These are phyloP conservation scores for Acephala macrosclerotiorum DNA, from an alignment of 2,329 filamentous ascomycete species.

Conservation along the genomic window DNA sequence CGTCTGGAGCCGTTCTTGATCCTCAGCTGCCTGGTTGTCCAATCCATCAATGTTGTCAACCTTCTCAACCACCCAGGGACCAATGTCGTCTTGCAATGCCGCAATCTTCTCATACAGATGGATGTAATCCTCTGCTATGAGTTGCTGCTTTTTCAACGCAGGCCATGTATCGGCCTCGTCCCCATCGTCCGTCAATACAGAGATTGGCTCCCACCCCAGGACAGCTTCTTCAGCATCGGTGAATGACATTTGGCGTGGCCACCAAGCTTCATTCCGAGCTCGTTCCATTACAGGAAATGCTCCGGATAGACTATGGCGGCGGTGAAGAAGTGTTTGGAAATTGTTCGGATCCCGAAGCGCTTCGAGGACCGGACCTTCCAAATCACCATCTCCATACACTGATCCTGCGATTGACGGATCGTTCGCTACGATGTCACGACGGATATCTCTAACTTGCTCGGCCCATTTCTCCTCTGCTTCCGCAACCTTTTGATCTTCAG, in stretches of 20 bases:
- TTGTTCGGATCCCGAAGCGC: conserved; percentile 54
- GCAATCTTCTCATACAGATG: conserved; percentile 61
- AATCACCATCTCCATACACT: conserved; percentile 63
- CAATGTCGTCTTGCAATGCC: conserved; percentile 58
- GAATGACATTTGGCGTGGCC: conserved; percentile 78
- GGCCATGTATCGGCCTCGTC: conserved; percentile 41
- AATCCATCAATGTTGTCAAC: conserved; percentile 64
- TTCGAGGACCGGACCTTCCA: conserved; percentile 60
- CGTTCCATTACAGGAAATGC: conserved; percentile 43
- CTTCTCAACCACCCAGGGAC: conserved; percentile 67
- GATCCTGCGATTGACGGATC: conserved; percentile 66
- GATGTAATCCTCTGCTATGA: conserved; percentile 61
- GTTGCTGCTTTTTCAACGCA: conserved; percentile 45
- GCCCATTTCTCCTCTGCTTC: conserved; percentile 41
- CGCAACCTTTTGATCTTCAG: conserved; percentile 30
- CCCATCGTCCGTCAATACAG: conserved; percentile 50
- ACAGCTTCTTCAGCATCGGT: conserved; percentile 79
- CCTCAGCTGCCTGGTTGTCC: conserved; percentile 66
- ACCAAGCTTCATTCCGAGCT: conserved; percentile 63
- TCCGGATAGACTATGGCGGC: conserved; percentile 65
- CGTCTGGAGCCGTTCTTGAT: conserved; percentile 69
- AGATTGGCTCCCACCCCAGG: conserved; percentile 68
- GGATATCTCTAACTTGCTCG: conserved; percentile 51
- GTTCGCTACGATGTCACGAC: conserved; percentile 50
- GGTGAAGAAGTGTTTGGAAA: conserved; percentile 60